Conservation (phyloP, 1,284 basidiomycete species). For the Rhizoctonia solani region DNA sequence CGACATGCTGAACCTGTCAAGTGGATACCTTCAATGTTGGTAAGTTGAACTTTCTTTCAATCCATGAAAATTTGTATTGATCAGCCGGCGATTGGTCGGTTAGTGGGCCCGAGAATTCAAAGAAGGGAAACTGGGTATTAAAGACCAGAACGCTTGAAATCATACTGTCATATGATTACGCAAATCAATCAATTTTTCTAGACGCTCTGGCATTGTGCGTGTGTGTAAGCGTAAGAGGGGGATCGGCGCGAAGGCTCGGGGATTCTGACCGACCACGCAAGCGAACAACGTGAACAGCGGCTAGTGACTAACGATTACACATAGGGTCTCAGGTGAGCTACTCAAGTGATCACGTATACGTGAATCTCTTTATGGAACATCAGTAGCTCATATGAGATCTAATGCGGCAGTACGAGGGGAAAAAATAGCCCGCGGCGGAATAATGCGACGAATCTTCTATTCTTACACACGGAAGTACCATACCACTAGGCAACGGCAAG, state of each 20-base stretch:
- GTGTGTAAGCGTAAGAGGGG: neutral
- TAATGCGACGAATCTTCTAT: no score
- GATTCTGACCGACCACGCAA: neutral
- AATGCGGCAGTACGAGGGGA: neutral
- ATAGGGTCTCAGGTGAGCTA: neutral
- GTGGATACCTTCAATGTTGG: constrained; percentile 38
- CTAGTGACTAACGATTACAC: neutral
- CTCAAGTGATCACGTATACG: neutral
- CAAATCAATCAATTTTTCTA: neutral
- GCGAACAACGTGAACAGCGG: neutral
- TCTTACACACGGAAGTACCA: no score
- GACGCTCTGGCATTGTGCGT: neutral
- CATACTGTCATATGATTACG: neutral
- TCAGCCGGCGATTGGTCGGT: neutral
- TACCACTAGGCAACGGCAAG: no score
- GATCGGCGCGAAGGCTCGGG: neutral
- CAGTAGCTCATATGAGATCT: no score
- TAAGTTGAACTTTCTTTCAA: neutral
- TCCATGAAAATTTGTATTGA: neutral
- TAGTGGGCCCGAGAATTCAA: constrained; percentile 40
- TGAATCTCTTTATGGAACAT: neutral
- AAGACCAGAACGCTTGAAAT: constrained; percentile 2
- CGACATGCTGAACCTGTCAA: constrained; percentile 36
- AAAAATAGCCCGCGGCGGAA: neutral
- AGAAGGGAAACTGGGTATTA: constrained; percentile 36